Percentiles rank a stretch among this genome's conserved stretches.
Evolutionary conservation across 768 basidiomycete genomes (phyloP).

Genomic region (Pulveroboletus sp.): DNA sequence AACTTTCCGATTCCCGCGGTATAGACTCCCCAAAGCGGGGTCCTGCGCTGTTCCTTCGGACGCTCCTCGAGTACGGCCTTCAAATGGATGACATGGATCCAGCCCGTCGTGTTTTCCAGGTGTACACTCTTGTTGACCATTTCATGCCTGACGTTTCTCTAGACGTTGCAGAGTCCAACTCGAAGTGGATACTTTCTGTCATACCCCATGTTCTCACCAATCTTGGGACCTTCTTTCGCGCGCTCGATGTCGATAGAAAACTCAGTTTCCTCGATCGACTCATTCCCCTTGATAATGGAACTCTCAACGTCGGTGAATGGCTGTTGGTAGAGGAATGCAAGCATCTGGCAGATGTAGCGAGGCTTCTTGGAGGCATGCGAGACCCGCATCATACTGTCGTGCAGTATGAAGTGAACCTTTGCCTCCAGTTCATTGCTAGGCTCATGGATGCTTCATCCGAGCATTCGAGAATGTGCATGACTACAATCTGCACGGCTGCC

Average conservation of each 20-base stretch:
- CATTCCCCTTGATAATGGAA: slow-evolving; percentile 47
- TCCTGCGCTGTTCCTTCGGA: slow-evolving; percentile 53
- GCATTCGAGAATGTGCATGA: slow-evolving; percentile 43
- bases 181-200: slow-evolving; percentile 50
- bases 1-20: slow-evolving; percentile 33
- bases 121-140: slow-evolving; percentile 54
- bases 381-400: slow-evolving; percentile 38
- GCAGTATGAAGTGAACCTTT: slow-evolving; percentile 48
- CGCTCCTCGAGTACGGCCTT: slow-evolving; percentile 51
- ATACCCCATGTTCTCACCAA: slow-evolving; percentile 58
- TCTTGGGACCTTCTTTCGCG: slow-evolving; percentile 51
- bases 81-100: slow-evolving; percentile 49
- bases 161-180: slow-evolving; percentile 30
- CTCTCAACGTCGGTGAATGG: slow-evolving; percentile 48
- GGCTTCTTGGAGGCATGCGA: slow-evolving; percentile 31
- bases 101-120: slow-evolving; percentile 51
- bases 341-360: slow-evolving; percentile 41
- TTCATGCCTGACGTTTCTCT: slow-evolving; percentile 43
- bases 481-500: slow-evolving; percentile 38
- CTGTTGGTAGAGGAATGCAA: slow-evolving; percentile 62
- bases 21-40: slow-evolving; percentile 33
- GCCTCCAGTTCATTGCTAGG: slow-evolving; percentile 48
- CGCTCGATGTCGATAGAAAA: slow-evolving; percentile 56
- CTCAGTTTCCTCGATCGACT: slow-evolving; percentile 53
- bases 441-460: slow-evolving; percentile 40